Percentiles rank a stretch among this genome's conserved stretches.
phyloP scores from a whole-genome alignment of 176 grass and related monocot genomes.

The Eleusine coracana region DNA sequence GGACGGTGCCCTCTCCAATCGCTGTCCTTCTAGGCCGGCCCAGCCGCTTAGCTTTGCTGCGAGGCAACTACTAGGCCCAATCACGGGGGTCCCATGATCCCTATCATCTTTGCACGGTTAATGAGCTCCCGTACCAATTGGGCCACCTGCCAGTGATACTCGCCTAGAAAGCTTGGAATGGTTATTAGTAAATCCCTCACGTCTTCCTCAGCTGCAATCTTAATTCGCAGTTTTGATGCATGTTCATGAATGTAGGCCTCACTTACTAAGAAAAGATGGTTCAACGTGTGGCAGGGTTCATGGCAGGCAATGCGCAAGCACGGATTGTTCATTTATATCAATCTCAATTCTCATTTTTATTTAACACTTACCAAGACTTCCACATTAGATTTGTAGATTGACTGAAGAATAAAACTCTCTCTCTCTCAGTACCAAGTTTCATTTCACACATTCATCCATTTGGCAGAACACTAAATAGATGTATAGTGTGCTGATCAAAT shows the following conservation, averaged over 20 bases:
- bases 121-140: neutral
- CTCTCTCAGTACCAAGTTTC: too few species aligned
- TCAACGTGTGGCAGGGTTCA: neutral
- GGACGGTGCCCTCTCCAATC: slow-evolving; percentile 13
- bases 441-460: too few species aligned
- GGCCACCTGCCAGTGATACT: slow-evolving; percentile 1
- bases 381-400: too few species aligned
- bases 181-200: too few species aligned
- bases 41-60: neutral
- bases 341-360: too few species aligned
- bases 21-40: slow-evolving; percentile 1
- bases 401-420: too few species aligned
- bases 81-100: neutral
- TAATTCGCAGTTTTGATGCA: slow-evolving; percentile 6
- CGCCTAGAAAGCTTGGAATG: neutral
- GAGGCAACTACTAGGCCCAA: neutral
- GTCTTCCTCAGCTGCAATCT: neutral
- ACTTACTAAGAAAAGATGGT: neutral
- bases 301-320: too few species aligned
- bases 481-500: too few species aligned
- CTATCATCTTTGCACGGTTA: neutral
- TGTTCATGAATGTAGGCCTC: neutral
- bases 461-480: too few species aligned
- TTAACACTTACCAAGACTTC: too few species aligned
- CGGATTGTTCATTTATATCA: too few species aligned